Evolutionary conservation across 2,329 filamentous ascomycete species (phyloP).

Genomic region (Xylariaceae sp.): DNA sequence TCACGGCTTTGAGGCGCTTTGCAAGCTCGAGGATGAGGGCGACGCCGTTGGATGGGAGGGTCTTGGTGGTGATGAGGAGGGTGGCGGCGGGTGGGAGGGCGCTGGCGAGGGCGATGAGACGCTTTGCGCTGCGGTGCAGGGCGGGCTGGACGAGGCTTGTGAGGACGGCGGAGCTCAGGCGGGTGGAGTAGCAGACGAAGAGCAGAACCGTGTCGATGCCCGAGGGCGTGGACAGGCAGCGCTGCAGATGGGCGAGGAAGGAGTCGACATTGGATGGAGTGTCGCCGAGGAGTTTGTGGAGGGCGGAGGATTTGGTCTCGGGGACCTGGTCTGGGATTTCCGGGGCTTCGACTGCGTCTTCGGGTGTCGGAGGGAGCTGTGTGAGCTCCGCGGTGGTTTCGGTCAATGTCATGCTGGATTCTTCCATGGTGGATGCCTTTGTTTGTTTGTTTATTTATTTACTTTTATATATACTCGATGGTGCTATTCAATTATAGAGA

Average conservation of each 20-base stretch:
- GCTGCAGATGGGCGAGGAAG: conserved; percentile 52
- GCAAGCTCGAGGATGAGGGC: conserved; percentile 46
- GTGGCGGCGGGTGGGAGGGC: conserved; percentile 47
- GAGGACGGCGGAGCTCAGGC: conserved; percentile 49
- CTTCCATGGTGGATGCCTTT: not conserved
- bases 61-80: conserved; percentile 38
- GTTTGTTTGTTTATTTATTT: not conserved
- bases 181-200: conserved; percentile 62
- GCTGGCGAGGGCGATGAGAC: conserved; percentile 49
- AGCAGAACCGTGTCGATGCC: conserved; percentile 67
- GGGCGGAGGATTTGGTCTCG: conserved; percentile 25
- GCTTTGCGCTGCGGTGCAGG: conserved; percentile 47
- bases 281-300: conserved; percentile 31
- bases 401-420: conserved; percentile 23
- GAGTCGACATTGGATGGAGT: conserved; percentile 43
- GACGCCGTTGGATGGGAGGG: conserved; percentile 36
- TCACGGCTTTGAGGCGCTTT: conserved; percentile 53
- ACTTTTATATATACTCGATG: too few relatives aligned
- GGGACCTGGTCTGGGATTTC: conserved; percentile 19
- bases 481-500: too few relatives aligned
- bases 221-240: conserved; percentile 60
- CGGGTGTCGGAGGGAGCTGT: too few relatives aligned
- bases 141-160: conserved; percentile 51
- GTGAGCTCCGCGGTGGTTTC: conserved; percentile 20
- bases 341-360: too few relatives aligned